These are phyloP conservation scores for Psidium friedrichsthalianum DNA, from an alignment of 345 rosid species.

Conservation along the genomic window DNA sequence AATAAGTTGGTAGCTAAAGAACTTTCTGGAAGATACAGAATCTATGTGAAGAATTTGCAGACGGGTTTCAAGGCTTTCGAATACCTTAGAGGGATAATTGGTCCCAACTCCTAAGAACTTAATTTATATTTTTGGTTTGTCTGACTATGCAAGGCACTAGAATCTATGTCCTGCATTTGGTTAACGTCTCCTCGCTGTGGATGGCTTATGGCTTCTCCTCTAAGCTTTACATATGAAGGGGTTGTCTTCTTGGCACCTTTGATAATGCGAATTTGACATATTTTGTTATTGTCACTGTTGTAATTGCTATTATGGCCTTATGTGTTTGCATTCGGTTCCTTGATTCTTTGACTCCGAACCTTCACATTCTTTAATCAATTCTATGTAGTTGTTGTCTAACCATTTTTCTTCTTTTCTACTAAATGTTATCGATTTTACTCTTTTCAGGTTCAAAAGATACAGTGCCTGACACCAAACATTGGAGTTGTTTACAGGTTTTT, in stretches of 20 bases:
- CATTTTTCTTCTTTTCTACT: neutral
- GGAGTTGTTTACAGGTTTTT: slow-evolving; percentile 94
- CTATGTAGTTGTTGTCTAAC: neutral
- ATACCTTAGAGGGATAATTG: neutral
- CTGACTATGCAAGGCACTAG: neutral
- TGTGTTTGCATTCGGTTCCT: neutral
- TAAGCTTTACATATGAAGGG: neutral
- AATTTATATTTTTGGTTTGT: neutral
- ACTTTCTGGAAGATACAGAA: neutral
- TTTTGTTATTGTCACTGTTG: neutral
- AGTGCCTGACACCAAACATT: slow-evolving; percentile 75
- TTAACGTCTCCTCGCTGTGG: neutral
- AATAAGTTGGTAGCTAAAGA: neutral
- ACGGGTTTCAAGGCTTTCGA: neutral
- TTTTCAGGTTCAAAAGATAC: slow-evolving; percentile 84
- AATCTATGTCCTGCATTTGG: neutral
- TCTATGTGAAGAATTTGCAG: neutral
- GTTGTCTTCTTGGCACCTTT: neutral
- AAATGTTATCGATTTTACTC: neutral
- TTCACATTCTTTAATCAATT: neutral
- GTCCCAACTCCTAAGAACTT: neutral
- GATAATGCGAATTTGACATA: neutral
- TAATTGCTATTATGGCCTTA: neutral
- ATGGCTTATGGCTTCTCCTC: neutral
- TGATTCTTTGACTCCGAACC: neutral